phyloP scores from a whole-genome alignment of 2,329 filamentous ascomycete species.

The Colletotrichum noveboracense region DNA sequence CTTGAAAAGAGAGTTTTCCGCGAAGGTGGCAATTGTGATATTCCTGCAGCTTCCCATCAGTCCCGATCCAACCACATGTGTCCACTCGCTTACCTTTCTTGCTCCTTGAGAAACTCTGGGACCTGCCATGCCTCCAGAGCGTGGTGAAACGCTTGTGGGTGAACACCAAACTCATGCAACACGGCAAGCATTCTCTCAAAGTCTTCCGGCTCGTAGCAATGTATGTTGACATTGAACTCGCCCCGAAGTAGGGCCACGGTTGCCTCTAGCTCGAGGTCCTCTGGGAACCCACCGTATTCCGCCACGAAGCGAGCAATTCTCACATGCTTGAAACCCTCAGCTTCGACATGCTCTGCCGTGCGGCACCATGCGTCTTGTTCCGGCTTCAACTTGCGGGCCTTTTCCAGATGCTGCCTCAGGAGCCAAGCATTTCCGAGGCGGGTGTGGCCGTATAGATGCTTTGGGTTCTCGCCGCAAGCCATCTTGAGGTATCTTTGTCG shows the following conservation, averaged over 20 bases:
- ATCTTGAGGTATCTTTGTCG: conserved; percentile 47
- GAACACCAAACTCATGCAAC: conserved; percentile 45
- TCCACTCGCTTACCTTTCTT: conserved; percentile 26
- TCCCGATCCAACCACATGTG: fast-evolving
- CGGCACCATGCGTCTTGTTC: conserved; percentile 36
- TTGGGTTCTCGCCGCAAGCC: conserved; percentile 51
- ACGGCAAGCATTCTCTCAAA: conserved; percentile 46
- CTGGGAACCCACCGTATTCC: conserved; percentile 25
- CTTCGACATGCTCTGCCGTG: background rate
- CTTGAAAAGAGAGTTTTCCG: conserved; percentile 45
- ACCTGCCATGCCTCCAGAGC: conserved; percentile 44
- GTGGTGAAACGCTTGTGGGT: conserved; percentile 45
- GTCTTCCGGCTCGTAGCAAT: conserved; percentile 49
- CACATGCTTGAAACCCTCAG: background rate
- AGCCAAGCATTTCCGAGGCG: conserved; percentile 44
- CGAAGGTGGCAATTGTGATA: conserved; percentile 46
- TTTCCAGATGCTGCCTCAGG: conserved; percentile 40
- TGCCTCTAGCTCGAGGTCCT: conserved; percentile 43
- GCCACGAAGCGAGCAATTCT: background rate
- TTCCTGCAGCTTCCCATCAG: conserved; percentile 24
- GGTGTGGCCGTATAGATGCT: conserved; percentile 37
- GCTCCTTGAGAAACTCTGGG: conserved; percentile 40
- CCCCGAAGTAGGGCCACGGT: conserved; percentile 44
- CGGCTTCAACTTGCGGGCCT: conserved; percentile 35
- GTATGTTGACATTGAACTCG: conserved; percentile 44